Evolutionary conservation across 768 basidiomycete species (phyloP).

Genomic region (Russula abietina): DNA sequence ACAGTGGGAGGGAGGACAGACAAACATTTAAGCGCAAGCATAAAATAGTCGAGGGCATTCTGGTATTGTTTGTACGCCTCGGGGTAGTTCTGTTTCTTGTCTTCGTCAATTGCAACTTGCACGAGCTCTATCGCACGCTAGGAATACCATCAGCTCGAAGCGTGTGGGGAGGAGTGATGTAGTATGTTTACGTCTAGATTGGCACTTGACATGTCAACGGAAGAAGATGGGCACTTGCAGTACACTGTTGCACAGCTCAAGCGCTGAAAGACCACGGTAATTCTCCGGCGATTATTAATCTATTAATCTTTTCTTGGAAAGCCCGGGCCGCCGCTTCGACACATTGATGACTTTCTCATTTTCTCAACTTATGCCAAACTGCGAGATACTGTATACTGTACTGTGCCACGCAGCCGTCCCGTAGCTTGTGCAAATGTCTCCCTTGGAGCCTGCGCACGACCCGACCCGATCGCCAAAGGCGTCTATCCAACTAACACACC

Average conservation of each 20-base stretch:
- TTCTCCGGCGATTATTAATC: neutral
- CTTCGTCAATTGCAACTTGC: constrained; percentile 88
- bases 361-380: no score
- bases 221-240: constrained; percentile 2
- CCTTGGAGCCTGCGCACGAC: neutral
- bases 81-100: constrained; percentile 86
- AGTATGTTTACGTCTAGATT: constrained; percentile 16
- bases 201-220: constrained; percentile 15
- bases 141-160: neutral
- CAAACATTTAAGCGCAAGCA: constrained; percentile 92
- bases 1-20: constrained; percentile 11
- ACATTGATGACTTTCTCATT: no score
- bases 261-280: neutral
- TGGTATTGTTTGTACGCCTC: constrained; percentile 94
- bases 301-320: neutral
- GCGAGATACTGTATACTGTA: no score
- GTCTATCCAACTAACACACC: no score
- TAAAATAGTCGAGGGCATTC: constrained; percentile 96
- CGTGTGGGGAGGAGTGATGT: neutral
- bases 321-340: constrained; percentile 6
- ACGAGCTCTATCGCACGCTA: constrained; percentile 87
- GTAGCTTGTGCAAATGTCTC: neutral
- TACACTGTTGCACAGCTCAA: no score
- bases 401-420: no score
- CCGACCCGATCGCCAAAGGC: neutral